Conservation (phyloP, 2,329 filamentous ascomycete genomes). For the Epichloe sylvatica region DNA sequence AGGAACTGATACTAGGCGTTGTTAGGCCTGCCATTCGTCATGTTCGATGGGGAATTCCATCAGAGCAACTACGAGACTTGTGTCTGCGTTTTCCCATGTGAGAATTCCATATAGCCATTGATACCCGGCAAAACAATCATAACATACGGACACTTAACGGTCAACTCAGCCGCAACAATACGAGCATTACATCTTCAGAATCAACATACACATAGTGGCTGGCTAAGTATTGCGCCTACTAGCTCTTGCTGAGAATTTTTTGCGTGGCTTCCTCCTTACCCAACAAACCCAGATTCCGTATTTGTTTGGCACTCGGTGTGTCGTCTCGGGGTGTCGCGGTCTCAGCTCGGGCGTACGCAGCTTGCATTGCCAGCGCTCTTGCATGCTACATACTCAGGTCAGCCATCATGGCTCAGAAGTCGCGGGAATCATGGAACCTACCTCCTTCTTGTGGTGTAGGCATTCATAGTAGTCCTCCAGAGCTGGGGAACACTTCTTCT, state of each 20-base stretch:
- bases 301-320: conserved; percentile 69
- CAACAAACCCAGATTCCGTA: conserved; percentile 72
- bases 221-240: conserved; percentile 4
- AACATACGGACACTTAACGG: neutral
- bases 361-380: conserved; percentile 64
- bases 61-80: neutral
- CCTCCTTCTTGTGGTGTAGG: conserved; percentile 98
- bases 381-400: conserved; percentile 43
- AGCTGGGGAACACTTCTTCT: conserved; percentile 71
- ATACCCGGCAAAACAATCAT: neutral
- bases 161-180: neutral
- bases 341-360: conserved; percentile 70
- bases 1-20: no score
- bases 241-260: conserved; percentile 33
- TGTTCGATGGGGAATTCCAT: neutral
- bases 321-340: conserved; percentile 63
- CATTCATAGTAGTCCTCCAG: conserved; percentile 99
- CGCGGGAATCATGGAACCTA: conserved; percentile 28
- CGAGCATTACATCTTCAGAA: neutral
- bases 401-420: conserved; percentile 7
- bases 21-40: no score
- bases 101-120: neutral
- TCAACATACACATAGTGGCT: neutral
- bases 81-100: neutral
- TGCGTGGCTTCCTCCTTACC: conserved; percentile 71